Percentiles rank a stretch among this genome's conserved stretches.
phyloP scores from a whole-genome alignment of 345 rosid genomes.

The Linum tenue region DNA sequence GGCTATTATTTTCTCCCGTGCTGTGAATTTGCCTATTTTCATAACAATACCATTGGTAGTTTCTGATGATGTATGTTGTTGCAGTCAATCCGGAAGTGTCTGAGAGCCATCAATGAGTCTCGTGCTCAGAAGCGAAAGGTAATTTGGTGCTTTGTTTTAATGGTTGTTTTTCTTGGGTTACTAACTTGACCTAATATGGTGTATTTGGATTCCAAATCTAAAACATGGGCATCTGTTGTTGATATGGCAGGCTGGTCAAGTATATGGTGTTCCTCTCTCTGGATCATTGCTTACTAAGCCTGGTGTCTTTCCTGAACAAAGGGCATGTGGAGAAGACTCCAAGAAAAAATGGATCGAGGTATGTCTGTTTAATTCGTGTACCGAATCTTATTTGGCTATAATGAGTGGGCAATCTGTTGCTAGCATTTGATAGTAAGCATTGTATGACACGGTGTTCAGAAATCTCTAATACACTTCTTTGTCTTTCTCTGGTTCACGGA shows the following conservation, averaged over 20 bases:
- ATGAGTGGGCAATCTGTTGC: background rate
- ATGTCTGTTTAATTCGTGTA: constrained; percentile 6
- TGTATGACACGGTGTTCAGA: too few species aligned
- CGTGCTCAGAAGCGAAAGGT: constrained; percentile 98
- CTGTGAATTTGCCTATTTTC: background rate
- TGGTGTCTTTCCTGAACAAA: constrained; percentile 79
- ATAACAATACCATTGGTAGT: background rate
- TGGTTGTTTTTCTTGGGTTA: background rate
- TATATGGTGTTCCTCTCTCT: constrained; percentile 89
- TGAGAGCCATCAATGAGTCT: constrained; percentile 92
- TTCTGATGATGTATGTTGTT: constrained; percentile 5
- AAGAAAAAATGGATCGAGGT: constrained; percentile 98
- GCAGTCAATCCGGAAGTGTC: constrained; percentile 78
- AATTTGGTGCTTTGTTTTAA: constrained; percentile 5
- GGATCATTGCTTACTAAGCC: constrained; percentile 71
- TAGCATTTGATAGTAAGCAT: too few species aligned
- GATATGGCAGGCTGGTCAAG: constrained; percentile 84
- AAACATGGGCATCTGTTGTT: constrained; percentile 11
- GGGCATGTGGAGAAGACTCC: constrained; percentile 65
- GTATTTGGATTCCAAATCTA: background rate
- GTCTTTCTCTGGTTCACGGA: background rate
- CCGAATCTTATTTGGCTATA: background rate
- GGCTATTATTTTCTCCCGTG: background rate
- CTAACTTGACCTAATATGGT: background rate
- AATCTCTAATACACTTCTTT: background rate